Evolutionary conservation across 2,329 filamentous ascomycete genomes (phyloP).

Genomic region (Cladophialophora psammophila): DNA sequence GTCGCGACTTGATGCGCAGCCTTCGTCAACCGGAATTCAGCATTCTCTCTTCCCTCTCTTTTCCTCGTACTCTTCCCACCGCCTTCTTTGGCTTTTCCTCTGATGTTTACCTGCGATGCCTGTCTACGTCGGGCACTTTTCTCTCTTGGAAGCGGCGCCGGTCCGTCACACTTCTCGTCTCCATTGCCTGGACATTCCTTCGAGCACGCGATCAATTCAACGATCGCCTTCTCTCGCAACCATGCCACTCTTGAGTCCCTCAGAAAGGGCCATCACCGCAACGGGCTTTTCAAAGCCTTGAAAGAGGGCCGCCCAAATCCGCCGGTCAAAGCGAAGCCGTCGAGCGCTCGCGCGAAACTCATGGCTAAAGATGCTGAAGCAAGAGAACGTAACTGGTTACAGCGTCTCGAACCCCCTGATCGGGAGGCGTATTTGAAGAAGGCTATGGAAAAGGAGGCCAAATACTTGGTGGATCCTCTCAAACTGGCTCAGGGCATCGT

Average conservation of each 20-base stretch:
- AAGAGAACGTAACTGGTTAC: slow-evolving; percentile 33
- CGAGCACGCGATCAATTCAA: slow-evolving; percentile 10
- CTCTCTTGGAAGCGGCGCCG: slow-evolving; percentile 15
- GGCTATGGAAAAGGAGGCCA: slow-evolving; percentile 27
- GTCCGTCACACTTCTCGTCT: neutral
- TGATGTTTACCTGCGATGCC: slow-evolving; percentile 38
- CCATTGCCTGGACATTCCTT: slow-evolving; percentile 1
- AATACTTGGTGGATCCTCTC: slow-evolving; percentile 65
- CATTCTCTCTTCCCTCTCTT: slow-evolving; percentile 8
- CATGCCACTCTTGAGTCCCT: slow-evolving; percentile 37
- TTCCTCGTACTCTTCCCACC: neutral
- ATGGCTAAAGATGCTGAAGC: slow-evolving; percentile 30
- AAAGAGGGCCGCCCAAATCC: slow-evolving; percentile 12
- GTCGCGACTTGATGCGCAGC: slow-evolving; percentile 4
- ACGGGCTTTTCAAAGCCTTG: slow-evolving; percentile 25
- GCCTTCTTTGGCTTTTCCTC: slow-evolving; percentile 19
- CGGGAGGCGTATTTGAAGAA: slow-evolving; percentile 26
- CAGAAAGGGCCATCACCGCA: slow-evolving; percentile 39
- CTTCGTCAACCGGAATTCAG: neutral
- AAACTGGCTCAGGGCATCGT: slow-evolving; percentile 74
- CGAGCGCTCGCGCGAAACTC: slow-evolving; percentile 22
- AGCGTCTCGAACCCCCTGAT: slow-evolving; percentile 18
- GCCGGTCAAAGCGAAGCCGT: slow-evolving; percentile 13
- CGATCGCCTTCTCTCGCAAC: slow-evolving; percentile 21
- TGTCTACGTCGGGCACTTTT: slow-evolving; percentile 36